Evolutionary conservation across 78 protist genomes (phyloP).

Genomic region (Cavenderia fasciculata): DNA sequence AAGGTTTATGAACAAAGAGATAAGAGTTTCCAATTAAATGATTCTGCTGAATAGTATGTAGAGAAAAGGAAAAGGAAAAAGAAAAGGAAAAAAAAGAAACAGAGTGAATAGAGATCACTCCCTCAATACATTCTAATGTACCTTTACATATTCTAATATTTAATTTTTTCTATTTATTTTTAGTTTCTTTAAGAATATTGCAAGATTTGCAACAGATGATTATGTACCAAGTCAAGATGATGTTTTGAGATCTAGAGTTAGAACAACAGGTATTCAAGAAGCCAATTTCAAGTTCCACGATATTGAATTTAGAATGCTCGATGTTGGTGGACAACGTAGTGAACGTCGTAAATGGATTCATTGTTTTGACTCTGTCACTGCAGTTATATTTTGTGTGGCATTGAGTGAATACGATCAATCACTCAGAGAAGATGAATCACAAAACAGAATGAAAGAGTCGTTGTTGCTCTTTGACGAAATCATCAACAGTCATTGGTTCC

Average conservation of each 20-base stretch:
- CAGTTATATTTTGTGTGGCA: conserved; percentile 84
- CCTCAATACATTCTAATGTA: background rate
- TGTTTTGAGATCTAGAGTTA: conserved; percentile 77
- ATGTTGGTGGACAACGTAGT: conserved; percentile 88
- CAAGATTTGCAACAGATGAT: conserved; percentile 49
- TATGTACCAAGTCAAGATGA: conserved; percentile 83
- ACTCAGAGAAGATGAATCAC: conserved; percentile 78
- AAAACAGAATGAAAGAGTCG: conserved; percentile 88
- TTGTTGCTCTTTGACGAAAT: conserved; percentile 82
- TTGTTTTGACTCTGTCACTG: conserved; percentile 85
- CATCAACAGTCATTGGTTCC: conserved; percentile 82
- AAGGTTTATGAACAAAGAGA: conserved; percentile 42
- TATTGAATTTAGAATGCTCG: conserved; percentile 81
- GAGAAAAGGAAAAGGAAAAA: background rate
- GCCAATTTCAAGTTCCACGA: conserved; percentile 69
- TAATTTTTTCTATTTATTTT: background rate
- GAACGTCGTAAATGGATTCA: conserved; percentile 87
- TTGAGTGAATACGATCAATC: conserved; percentile 87
- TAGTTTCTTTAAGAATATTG: conserved; percentile 74
- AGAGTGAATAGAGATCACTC: background rate
- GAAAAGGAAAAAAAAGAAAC: background rate
- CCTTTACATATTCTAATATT: background rate
- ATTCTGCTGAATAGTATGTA: conserved; percentile 83
- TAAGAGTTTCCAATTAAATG: conserved; percentile 69
- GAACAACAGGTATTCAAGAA: conserved; percentile 83